phyloP scores from a whole-genome alignment of 768 basidiomycete species.

The Tremella fuciformis region DNA sequence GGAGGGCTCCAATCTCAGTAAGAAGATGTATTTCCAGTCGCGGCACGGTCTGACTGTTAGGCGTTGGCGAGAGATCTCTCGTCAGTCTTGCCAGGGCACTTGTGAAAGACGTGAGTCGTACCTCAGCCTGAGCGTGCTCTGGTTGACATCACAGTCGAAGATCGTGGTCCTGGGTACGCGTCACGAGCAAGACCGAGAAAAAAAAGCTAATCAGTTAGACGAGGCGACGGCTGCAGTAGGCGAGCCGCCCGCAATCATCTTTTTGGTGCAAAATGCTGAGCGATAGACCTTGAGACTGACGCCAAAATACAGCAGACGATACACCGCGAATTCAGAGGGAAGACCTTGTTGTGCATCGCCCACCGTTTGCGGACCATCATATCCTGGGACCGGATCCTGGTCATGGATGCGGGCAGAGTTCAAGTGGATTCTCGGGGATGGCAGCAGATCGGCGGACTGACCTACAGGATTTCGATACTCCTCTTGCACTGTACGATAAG shows the following conservation, averaged over 20 bases:
- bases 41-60: constrained; percentile 39
- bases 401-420: constrained; percentile 74
- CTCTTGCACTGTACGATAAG: constrained; percentile 61
- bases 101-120: constrained; percentile 63
- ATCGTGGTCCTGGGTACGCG: constrained; percentile 68
- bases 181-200: background rate
- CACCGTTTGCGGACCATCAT: constrained; percentile 84
- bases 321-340: constrained; percentile 73
- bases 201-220: constrained; percentile 48
- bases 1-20: constrained; percentile 70
- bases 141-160: constrained; percentile 54
- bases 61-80: constrained; percentile 64
- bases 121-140: background rate
- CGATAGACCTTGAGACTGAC: constrained; percentile 72
- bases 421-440: constrained; percentile 57
- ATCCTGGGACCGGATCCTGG: constrained; percentile 80
- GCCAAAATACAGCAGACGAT: constrained; percentile 86
- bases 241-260: constrained; percentile 49
- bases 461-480: constrained; percentile 70
- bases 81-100: constrained; percentile 83
- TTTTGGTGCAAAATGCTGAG: background rate
- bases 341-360: constrained; percentile 77
- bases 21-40: background rate
- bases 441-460: constrained; percentile 19
- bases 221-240: constrained; percentile 85